Percentiles rank a stretch among this genome's conserved stretches.
Evolutionary conservation across 768 basidiomycete species (phyloP).

Genomic region (Lentinula edodes): DNA sequence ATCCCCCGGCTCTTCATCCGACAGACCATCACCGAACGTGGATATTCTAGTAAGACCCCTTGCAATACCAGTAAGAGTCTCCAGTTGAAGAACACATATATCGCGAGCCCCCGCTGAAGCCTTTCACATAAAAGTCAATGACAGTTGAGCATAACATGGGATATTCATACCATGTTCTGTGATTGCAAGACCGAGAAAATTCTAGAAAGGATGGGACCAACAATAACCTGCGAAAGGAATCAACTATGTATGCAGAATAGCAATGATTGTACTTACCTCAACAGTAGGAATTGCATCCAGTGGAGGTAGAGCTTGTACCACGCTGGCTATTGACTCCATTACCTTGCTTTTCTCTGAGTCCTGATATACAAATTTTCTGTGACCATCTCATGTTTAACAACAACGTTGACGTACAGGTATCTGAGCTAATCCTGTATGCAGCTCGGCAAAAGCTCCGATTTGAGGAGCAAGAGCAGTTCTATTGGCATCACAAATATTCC

Average conservation of each 20-base stretch:
- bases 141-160: not conserved
- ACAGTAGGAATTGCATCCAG: constrained; percentile 74
- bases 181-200: constrained; percentile 57
- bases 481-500: constrained; percentile 88
- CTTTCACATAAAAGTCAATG: constrained; percentile 26
- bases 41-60: constrained; percentile 78
- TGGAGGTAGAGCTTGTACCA: constrained; percentile 85
- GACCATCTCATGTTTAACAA: not conserved
- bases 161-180: constrained; percentile 25
- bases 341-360: constrained; percentile 88
- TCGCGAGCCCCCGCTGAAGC: constrained; percentile 67
- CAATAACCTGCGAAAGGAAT: constrained; percentile 48
- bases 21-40: not conserved
- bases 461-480: constrained; percentile 77
- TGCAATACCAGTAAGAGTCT: constrained; percentile 79
- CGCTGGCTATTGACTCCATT: constrained; percentile 87
- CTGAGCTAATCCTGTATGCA: constrained; percentile 70
- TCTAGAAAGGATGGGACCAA: constrained; percentile 68
- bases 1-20: constrained; percentile 44
- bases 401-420: constrained; percentile 55
- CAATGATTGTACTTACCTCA: constrained; percentile 37
- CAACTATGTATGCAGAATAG: not conserved
- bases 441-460: constrained; percentile 76
- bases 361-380: constrained; percentile 23
- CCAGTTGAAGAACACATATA: constrained; percentile 65